Evolutionary conservation across 768 basidiomycete species (phyloP).

Genomic region (Rhizopogon vinicolor): DNA sequence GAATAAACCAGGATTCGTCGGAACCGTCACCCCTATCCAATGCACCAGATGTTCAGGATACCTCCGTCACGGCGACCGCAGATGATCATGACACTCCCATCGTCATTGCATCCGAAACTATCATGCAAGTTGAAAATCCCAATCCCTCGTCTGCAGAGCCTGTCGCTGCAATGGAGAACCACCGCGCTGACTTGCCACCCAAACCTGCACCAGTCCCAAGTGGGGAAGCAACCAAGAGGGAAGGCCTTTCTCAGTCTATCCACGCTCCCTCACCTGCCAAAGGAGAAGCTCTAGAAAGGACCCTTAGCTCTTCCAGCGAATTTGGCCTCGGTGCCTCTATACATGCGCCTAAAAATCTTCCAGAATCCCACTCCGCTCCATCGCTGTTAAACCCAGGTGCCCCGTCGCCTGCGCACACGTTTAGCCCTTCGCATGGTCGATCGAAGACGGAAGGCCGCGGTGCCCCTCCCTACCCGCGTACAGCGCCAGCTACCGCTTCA

Average conservation of each 20-base stretch:
- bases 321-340: constrained; percentile 49
- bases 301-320: constrained; percentile 17
- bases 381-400: constrained; percentile 23
- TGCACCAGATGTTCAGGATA: neutral
- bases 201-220: constrained; percentile 5
- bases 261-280: constrained; percentile 18
- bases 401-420: constrained; percentile 22
- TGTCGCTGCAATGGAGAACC: constrained; percentile 16
- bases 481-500: constrained; percentile 16
- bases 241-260: constrained; percentile 24
- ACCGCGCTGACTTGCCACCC: constrained; percentile 9
- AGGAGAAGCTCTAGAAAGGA: constrained; percentile 11
- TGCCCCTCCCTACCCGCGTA: constrained; percentile 24
- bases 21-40: constrained; percentile 7
- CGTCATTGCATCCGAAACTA: constrained; percentile 1
- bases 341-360: constrained; percentile 45
- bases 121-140: constrained; percentile 8
- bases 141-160: constrained; percentile 36
- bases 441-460: constrained; percentile 54
- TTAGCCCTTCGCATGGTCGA: constrained; percentile 42
- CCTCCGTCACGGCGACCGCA: neutral
- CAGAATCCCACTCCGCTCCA: constrained; percentile 33
- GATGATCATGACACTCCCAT: constrained; percentile 12
- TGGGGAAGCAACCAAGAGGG: constrained; percentile 11
- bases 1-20: neutral